phyloP scores from a whole-genome alignment of 352 stramenopile species.

The Pythium grandisporangium region DNA sequence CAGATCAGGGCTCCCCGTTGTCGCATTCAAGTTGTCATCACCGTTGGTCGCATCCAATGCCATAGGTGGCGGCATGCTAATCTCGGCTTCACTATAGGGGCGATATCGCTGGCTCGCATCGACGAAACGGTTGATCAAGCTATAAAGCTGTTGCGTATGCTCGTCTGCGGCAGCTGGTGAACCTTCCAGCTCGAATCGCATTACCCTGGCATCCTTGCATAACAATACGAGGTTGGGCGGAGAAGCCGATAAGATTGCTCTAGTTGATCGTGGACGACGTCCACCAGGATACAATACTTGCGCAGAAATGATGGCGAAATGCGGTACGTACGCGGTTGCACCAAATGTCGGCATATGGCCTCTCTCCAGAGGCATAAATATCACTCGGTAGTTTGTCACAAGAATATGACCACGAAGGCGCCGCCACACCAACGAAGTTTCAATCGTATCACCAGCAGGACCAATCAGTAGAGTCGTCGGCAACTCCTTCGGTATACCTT shows the following conservation, averaged over 20 bases:
- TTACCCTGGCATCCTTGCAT: conserved; percentile 73
- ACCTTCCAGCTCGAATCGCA: conserved; percentile 62
- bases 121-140: conserved; percentile 38
- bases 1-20: no score
- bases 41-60: no score
- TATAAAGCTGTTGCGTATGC: conserved; percentile 26
- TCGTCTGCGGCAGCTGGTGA: conserved; percentile 42
- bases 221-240: conserved; percentile 45
- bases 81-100: no score
- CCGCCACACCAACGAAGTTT: conserved; percentile 49
- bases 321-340: conserved; percentile 53
- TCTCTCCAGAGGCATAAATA: conserved; percentile 58
- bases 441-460: conserved; percentile 39
- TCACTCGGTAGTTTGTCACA: conserved; percentile 73
- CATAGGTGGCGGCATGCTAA: no score
- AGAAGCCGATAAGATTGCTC: conserved; percentile 37
- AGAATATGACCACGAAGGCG: conserved; percentile 49
- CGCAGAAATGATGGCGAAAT: conserved; percentile 58
- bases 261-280: conserved; percentile 38
- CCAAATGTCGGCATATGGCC: conserved; percentile 30
- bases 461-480: conserved; percentile 54
- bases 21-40: no score
- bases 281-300: conserved; percentile 54
- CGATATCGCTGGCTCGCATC: conserved; percentile 53
- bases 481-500: conserved; percentile 29